Evolutionary conservation across 1,139 yeast species (phyloP).

Genomic region (Nadsonia commutata): DNA sequence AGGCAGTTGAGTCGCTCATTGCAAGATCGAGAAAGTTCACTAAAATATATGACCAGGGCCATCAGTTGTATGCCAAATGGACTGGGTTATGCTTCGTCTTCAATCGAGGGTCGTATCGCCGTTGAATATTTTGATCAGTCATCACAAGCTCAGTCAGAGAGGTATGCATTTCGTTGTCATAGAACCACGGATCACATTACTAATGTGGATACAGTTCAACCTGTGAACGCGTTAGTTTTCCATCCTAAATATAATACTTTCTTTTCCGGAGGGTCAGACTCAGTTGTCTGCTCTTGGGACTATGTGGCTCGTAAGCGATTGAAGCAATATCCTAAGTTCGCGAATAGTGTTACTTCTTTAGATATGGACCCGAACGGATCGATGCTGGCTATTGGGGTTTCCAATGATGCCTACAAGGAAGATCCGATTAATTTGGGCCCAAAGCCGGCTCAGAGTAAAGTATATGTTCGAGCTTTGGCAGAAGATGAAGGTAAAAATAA

Average conservation of each 20-base stretch:
- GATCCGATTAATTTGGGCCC: slow-evolving; percentile 9
- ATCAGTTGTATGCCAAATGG: slow-evolving; percentile 44
- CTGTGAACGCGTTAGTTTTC: slow-evolving; percentile 57
- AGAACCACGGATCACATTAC: slow-evolving; percentile 31
- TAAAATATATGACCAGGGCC: slow-evolving; percentile 56
- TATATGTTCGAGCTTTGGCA: not conserved
- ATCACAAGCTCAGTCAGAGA: slow-evolving; percentile 31
- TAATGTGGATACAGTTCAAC: slow-evolving; percentile 52
- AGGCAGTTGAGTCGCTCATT: slow-evolving; percentile 32
- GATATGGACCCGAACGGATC: slow-evolving; percentile 25
- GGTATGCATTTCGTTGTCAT: slow-evolving; percentile 81
- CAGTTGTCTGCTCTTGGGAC: slow-evolving; percentile 68
- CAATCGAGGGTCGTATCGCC: slow-evolving; percentile 79
- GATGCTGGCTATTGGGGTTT: slow-evolving; percentile 37
- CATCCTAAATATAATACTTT: slow-evolving; percentile 34
- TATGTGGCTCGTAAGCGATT: slow-evolving; percentile 44
- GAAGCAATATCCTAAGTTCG: slow-evolving; percentile 41
- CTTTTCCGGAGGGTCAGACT: slow-evolving; percentile 73
- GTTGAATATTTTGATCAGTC: slow-evolving; percentile 53
- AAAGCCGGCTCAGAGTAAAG: not conserved
- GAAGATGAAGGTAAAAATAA: not conserved
- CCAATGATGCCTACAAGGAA: slow-evolving; percentile 17
- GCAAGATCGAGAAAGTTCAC: slow-evolving; percentile 50
- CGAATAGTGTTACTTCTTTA: slow-evolving; percentile 35
- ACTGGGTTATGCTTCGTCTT: slow-evolving; percentile 61